A percentile compares a stretch with the other conserved stretches of the same genome.
Evolutionary conservation across 179 eudicot genomes (phyloP).

Genomic region (Corrigiola litoralis): DNA sequence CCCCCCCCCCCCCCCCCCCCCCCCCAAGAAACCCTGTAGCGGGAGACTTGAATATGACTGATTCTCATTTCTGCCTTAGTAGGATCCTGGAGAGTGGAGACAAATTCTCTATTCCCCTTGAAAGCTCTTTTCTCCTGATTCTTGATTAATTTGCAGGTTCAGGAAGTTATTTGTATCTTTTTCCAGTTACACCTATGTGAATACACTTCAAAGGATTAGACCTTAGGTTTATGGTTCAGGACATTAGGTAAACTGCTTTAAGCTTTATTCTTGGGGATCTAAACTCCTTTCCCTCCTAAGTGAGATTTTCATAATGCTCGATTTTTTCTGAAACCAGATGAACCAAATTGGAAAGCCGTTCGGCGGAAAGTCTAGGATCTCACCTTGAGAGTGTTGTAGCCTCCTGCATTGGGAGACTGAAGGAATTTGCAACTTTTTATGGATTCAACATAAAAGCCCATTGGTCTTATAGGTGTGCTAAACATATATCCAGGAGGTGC

Average conservation of each 20-base stretch:
- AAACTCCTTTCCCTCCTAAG: too few relatives aligned
- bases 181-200: slow-evolving; percentile 70
- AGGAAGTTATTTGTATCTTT: slow-evolving; percentile 64
- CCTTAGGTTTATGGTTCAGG: slow-evolving; percentile 8
- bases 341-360: neutral
- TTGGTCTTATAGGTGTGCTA: too few relatives aligned
- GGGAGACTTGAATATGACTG: too few relatives aligned
- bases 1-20: too few relatives aligned
- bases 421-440: neutral
- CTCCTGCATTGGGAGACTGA: neutral
- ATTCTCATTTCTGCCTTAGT: neutral
- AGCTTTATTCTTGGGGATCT: too few relatives aligned
- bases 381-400: neutral
- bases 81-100: neutral
- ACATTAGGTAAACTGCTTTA: slow-evolving; percentile 7
- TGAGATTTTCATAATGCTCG: too few relatives aligned
- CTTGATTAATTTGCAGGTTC: slow-evolving; percentile 42
- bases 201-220: slow-evolving; percentile 52
- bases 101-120: neutral
- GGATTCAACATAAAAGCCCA: too few relatives aligned
- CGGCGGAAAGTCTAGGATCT: neutral
- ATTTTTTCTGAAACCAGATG: neutral
- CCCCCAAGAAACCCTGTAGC: too few relatives aligned
- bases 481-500: too few relatives aligned
- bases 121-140: neutral